phyloP scores from a whole-genome alignment of 1,139 yeast genomes.

The Meyerozyma sp. region DNA sequence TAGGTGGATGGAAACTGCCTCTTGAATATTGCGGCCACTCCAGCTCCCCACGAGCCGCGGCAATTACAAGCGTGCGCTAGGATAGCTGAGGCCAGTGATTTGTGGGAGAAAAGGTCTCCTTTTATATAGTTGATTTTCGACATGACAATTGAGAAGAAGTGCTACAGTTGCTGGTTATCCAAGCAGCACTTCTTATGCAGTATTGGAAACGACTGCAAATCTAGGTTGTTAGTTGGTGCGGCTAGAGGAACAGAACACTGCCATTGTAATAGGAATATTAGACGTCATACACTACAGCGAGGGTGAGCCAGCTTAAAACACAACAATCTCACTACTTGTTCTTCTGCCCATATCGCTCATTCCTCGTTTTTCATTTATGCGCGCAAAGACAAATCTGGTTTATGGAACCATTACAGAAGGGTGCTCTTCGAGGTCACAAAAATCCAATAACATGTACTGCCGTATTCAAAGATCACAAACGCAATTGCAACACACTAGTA shows the following conservation, averaged over 20 bases:
- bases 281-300: too few relatives aligned
- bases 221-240: too few relatives aligned
- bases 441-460: neutral
- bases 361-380: too few relatives aligned
- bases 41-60: conserved; percentile 81
- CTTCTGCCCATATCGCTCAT: too few relatives aligned
- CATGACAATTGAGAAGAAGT: neutral
- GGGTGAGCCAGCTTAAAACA: too few relatives aligned
- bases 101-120: conserved; percentile 54
- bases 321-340: too few relatives aligned
- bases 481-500: conserved; percentile 12
- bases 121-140: conserved; percentile 35
- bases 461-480: neutral
- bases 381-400: neutral
- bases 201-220: too few relatives aligned
- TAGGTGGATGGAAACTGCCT: conserved; percentile 48
- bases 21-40: conserved; percentile 57
- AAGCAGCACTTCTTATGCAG: too few relatives aligned
- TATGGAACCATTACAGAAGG: neutral
- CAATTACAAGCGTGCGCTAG: conserved; percentile 79
- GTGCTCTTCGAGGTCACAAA: neutral
- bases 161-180: too few relatives aligned
- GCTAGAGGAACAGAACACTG: too few relatives aligned
- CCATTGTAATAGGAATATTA: too few relatives aligned
- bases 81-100: conserved; percentile 25